Evolutionary conservation across 2,329 filamentous ascomycete genomes (phyloP).

Genomic region (Colletotrichum acutatum): DNA sequence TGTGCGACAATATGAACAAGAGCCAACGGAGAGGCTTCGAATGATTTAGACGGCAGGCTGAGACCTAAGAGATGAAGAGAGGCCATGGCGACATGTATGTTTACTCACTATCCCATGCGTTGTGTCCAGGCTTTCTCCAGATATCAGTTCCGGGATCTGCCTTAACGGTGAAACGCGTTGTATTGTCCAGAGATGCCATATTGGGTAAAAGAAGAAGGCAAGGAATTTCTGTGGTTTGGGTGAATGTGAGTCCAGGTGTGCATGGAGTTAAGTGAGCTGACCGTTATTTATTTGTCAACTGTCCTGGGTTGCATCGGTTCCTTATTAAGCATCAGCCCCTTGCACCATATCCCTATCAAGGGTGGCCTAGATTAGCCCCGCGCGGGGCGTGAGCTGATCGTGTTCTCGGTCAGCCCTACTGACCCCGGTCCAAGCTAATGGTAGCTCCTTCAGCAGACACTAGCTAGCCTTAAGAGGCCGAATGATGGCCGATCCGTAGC

Average conservation of each 20-base stretch:
- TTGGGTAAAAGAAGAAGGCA: not conserved
- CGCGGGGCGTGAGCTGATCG: not conserved
- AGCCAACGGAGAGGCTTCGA: not conserved
- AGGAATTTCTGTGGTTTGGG: not conserved
- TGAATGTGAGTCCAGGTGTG: not conserved
- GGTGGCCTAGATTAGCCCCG: not conserved
- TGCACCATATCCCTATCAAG: not conserved
- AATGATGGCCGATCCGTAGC: not conserved
- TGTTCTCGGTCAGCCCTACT: not conserved
- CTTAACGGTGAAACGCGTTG: constrained; percentile 59
- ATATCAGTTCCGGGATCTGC: constrained; percentile 74
- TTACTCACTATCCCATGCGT: constrained; percentile 69
- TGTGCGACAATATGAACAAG: not conserved
- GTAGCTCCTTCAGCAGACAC: not conserved
- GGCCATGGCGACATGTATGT: not conserved
- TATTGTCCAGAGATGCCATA: not conserved
- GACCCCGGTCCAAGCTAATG: not conserved
- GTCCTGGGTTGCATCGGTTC: not conserved
- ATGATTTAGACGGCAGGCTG: too few species aligned
- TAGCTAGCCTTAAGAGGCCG: not conserved
- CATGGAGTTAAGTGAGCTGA: not conserved
- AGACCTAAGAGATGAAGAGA: not conserved
- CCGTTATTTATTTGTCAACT: not conserved
- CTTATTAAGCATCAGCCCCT: not conserved
- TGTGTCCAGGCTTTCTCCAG: constrained; percentile 73